Percentiles rank a stretch among this genome's conserved stretches.
phyloP scores from a whole-genome alignment of 2,329 filamentous ascomycete species.

The Diaporthe longicolla region DNA sequence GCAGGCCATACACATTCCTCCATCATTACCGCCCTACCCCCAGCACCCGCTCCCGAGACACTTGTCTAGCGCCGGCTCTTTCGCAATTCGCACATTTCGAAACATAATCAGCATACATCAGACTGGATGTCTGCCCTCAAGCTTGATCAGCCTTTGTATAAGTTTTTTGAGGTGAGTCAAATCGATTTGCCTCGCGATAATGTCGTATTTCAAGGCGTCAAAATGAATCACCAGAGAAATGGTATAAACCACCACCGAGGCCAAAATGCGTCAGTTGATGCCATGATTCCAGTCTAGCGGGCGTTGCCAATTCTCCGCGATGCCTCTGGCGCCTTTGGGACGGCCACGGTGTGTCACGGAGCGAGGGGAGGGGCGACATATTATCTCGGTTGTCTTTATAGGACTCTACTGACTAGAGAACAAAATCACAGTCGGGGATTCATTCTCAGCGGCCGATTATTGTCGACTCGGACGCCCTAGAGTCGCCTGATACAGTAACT shows the following conservation, averaged over 20 bases:
- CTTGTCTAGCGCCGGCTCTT: slow-evolving; percentile 50
- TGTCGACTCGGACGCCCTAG: slow-evolving; percentile 67
- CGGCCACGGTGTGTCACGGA: too few relatives aligned
- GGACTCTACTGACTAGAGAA: slow-evolving; percentile 23
- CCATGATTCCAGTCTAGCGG: background rate
- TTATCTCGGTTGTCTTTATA: background rate
- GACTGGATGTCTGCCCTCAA: slow-evolving; percentile 72
- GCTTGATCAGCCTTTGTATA: slow-evolving; percentile 69
- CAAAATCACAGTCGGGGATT: slow-evolving; percentile 61
- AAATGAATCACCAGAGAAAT: background rate
- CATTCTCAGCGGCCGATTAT: slow-evolving; percentile 70
- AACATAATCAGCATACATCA: slow-evolving; percentile 49
- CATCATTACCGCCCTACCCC: slow-evolving; percentile 16
- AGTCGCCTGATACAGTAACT: slow-evolving; percentile 70
- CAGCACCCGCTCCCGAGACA: slow-evolving; percentile 53
- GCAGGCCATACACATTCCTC: slow-evolving; percentile 25
- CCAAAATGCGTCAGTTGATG: background rate
- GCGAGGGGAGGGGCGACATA: background rate
- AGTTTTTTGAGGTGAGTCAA: slow-evolving; percentile 71
- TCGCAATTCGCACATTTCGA: slow-evolving; percentile 43
- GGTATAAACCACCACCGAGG: background rate
- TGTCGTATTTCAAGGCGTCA: background rate
- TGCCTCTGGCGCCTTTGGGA: background rate
- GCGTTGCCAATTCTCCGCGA: background rate
- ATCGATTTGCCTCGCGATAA: background rate